Evolutionary conservation across 192 early-diverging fungal genomes (phyloP), one percentile per base, ranked within the genome.

Genomic region (Fimicolochytrium jonesii): DNA sequence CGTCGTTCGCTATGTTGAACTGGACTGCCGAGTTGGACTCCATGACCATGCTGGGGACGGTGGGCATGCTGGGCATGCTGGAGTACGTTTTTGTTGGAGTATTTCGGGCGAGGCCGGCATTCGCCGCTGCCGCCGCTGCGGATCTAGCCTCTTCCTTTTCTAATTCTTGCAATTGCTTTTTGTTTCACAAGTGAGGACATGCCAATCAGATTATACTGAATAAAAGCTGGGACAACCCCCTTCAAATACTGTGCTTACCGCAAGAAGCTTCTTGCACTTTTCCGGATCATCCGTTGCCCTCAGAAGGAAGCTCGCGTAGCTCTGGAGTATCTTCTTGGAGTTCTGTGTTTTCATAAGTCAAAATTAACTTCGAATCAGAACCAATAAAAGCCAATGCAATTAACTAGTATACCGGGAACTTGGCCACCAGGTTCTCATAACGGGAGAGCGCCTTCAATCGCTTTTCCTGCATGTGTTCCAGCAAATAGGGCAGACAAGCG

Each of bases 401-500:
- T 29, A 30, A 25, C 17, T 29, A 22, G 20, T 41, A 18, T 64
- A 64, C 61, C 34, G 61, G 61, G 43, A 39, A 64, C 30, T 64
- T 64, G 37, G 10, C 7, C 7, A 64, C 22, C 5, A 64, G 22
- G 26, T 15, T 23, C 17, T 37, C 17, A 42, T 64, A 64, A 18
- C 33, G 10, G n/a, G n/a, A n/a, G 20, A 39, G 28, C n/a, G 61
- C 61, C 20, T 44, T 41, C 17, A 15, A 9, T 2, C 61, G 31
- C 17, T 54, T 52, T 18, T 36, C 49, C 32, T 52, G 51, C 2
- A 64, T 22, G 37, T 35, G n/a, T 37, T 64, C 50, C 10, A 64
- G 17, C 50, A 64, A 35, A 44, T 55, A 64, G 51, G 61, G 61
- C 6, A 64, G 17, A 31, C 61, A 64, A 6, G 20, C 25, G 18